Percentiles rank a stretch among this genome's conserved stretches.
Conservation (phyloP, 306 rosid genomes). For the Psophocarpus tetragonolobus region DNA sequence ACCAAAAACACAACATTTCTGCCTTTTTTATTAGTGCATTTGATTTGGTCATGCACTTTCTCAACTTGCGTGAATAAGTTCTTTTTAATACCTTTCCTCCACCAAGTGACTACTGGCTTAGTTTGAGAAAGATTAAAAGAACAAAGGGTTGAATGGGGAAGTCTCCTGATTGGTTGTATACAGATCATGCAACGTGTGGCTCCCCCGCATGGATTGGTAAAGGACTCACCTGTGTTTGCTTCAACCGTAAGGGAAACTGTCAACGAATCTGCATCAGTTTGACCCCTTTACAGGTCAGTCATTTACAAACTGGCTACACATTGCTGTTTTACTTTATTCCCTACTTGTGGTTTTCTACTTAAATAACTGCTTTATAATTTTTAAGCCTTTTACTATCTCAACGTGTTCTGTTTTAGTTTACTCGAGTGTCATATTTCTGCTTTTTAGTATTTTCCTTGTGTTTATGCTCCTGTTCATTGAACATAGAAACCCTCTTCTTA, state of each 20-base stretch:
- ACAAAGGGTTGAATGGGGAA: conserved; percentile 39
- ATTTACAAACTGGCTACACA: not conserved
- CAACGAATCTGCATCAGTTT: conserved; percentile 62
- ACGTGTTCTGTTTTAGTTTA: not conserved
- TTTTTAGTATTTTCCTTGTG: not conserved
- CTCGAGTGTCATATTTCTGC: not conserved
- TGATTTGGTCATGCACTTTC: not conserved
- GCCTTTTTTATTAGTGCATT: not conserved
- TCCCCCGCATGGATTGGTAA: conserved; percentile 78
- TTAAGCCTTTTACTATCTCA: not conserved
- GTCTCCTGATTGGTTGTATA: conserved; percentile 38
- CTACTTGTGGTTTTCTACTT: not conserved
- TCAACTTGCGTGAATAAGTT: not conserved
- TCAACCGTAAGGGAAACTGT: conserved; percentile 74
- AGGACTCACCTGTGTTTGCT: conserved; percentile 89
- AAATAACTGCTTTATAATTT: not conserved
- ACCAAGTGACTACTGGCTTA: not conserved
- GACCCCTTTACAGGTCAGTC: conserved; percentile 76
- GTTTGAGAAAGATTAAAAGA: not conserved
- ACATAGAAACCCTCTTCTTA: not conserved
- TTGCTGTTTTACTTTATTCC: not conserved
- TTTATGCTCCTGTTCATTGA: not conserved
- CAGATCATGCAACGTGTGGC: conserved; percentile 68
- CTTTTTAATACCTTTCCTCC: conserved; percentile 9
- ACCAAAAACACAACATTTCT: conserved; percentile 19